Conservation (phyloP, 805 yeast species). For the Candida peoriensis region DNA sequence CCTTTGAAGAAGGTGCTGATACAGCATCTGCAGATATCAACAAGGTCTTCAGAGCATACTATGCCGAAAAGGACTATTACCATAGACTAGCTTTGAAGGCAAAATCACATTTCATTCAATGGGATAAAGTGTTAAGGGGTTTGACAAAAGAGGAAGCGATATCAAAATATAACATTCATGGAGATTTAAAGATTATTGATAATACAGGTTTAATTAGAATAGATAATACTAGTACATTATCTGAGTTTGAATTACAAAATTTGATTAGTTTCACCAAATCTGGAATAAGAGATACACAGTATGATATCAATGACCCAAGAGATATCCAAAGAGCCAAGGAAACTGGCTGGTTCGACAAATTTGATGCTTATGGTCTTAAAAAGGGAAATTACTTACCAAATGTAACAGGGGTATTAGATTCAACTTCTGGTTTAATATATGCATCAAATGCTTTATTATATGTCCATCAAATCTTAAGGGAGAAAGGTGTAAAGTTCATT, state of each 20-base stretch:
- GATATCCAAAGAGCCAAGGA: constrained; percentile 28
- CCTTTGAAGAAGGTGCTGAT: constrained; percentile 34
- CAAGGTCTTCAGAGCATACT: constrained; percentile 34
- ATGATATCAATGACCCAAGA: constrained; percentile 20
- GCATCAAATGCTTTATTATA: constrained; percentile 28
- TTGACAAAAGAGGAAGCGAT: constrained; percentile 10
- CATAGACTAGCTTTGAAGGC: constrained; percentile 22
- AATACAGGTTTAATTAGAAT: constrained; percentile 12
- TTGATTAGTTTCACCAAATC: constrained; percentile 22
- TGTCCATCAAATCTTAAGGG: constrained; percentile 18
- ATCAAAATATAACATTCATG: constrained; percentile 10
- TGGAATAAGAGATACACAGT: constrained; percentile 26
- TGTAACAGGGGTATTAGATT: constrained; percentile 22
- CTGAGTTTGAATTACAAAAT: constrained; percentile 14
- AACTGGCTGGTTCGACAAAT: constrained; percentile 22
- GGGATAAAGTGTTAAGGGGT: constrained; percentile 12
- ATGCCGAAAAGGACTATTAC: constrained; percentile 32
- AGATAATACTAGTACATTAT: constrained; percentile 7
- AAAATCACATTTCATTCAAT: constrained; percentile 6
- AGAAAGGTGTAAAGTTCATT: constrained; percentile 31
- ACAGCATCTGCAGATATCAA: constrained; percentile 38
- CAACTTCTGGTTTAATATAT: constrained; percentile 29
- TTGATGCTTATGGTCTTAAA: constrained; percentile 1
- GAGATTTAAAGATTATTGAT: constrained; percentile 10
- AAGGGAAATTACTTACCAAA: constrained; percentile 1